Percentiles rank a stretch among this genome's conserved stretches.
Conservation (phyloP, 768 basidiomycete genomes). For the Boletus tomentosulus region DNA sequence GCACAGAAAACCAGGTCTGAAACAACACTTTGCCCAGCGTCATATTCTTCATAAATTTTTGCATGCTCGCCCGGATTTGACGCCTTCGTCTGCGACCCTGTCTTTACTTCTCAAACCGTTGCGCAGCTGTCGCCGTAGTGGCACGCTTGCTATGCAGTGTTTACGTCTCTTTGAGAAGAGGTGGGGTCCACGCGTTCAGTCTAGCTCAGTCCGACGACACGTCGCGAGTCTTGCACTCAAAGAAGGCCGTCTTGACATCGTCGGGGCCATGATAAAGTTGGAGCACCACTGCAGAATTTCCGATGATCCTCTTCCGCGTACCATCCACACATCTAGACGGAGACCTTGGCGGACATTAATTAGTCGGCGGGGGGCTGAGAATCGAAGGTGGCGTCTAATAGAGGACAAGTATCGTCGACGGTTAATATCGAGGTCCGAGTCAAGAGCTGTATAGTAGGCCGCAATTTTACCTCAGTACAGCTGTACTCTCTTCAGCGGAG, state of each 20-base stretch:
- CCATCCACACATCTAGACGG: conserved; percentile 9
- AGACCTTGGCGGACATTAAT: conserved; percentile 22
- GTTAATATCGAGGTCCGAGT: background rate
- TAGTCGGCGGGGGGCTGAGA: conserved; percentile 27
- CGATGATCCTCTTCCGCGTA: conserved; percentile 6
- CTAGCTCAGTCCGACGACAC: conserved; percentile 56
- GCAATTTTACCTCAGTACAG: background rate
- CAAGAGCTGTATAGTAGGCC: background rate
- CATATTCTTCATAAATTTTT: conserved; percentile 44
- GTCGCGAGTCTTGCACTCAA: conserved; percentile 57
- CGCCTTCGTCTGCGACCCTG: conserved; percentile 57
- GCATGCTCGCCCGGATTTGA: conserved; percentile 43
- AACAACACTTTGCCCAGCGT: conserved; percentile 42
- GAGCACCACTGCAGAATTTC: conserved; percentile 11
- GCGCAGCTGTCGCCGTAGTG: conserved; percentile 45
- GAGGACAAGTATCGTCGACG: conserved; percentile 21
- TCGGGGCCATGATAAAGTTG: conserved; percentile 20
- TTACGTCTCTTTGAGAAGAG: conserved; percentile 42
- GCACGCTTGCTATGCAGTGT: conserved; percentile 46
- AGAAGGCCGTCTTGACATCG: conserved; percentile 57
- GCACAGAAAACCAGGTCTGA: conserved; percentile 35
- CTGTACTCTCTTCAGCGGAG: background rate
- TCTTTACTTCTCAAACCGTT: conserved; percentile 55
- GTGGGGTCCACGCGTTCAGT: conserved; percentile 56
- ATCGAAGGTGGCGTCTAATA: conserved; percentile 27